phyloP scores from a whole-genome alignment of 306 rosid species.

The Cucurbita maxima region DNA sequence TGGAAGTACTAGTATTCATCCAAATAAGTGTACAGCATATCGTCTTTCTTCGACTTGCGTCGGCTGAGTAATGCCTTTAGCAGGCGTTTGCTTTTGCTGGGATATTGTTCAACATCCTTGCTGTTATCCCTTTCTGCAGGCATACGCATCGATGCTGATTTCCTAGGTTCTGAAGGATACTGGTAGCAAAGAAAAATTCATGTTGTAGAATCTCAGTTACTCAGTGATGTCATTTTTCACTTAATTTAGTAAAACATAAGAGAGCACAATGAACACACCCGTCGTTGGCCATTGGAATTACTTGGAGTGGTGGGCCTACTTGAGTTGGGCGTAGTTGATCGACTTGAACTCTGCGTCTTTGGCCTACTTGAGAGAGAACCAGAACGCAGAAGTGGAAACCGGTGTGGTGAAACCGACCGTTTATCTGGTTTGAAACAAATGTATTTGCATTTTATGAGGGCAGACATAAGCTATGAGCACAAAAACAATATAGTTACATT shows the following conservation, averaged over 20 bases:
- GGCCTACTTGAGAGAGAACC: slow-evolving; percentile 77
- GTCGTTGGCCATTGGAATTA: slow-evolving; percentile 46
- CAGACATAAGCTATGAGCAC: not conserved
- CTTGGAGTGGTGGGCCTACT: slow-evolving; percentile 82
- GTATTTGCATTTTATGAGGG: not conserved
- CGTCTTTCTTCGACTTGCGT: slow-evolving; percentile 95
- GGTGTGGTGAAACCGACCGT: slow-evolving; percentile 75
- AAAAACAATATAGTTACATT: not conserved
- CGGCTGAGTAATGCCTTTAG: slow-evolving; percentile 89
- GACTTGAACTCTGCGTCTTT: slow-evolving; percentile 49
- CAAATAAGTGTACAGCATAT: slow-evolving; percentile 71
- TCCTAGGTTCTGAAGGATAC: slow-evolving; percentile 86
- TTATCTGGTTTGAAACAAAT: slow-evolving; percentile 35
- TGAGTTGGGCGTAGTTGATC: slow-evolving; percentile 65
- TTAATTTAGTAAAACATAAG: too few species aligned
- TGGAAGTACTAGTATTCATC: slow-evolving; percentile 47
- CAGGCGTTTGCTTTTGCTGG: slow-evolving; percentile 89
- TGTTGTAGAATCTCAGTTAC: not conserved
- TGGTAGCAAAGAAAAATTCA: slow-evolving; percentile 9
- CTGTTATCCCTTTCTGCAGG: slow-evolving; percentile 56
- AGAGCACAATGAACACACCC: slow-evolving; percentile 32
- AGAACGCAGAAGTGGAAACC: slow-evolving; percentile 85
- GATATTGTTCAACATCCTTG: slow-evolving; percentile 59
- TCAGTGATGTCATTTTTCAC: not conserved
- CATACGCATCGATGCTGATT: slow-evolving; percentile 88